These are phyloP conservation scores for Sequoia sempervirens DNA, from an alignment of 75 land plant species.

Conservation along the genomic window DNA sequence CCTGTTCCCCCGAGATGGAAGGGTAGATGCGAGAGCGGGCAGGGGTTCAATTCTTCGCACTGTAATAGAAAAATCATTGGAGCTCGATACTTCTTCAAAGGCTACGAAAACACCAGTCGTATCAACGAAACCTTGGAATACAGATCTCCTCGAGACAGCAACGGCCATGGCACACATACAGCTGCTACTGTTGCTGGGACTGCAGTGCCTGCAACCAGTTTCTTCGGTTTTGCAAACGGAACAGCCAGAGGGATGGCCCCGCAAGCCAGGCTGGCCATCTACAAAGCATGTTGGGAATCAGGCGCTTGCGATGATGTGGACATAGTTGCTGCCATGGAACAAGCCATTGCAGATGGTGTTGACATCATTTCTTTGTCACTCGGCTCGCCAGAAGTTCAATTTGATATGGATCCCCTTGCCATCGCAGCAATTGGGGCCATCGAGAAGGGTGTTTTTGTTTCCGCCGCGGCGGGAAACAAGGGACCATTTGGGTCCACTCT, in stretches of 20 bases:
- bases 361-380: conserved; percentile 62
- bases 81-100: conserved; percentile 32
- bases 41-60: conserved; percentile 21
- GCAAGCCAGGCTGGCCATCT: conserved; percentile 64
- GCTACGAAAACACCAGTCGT: conserved; percentile 24
- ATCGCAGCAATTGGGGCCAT: conserved; percentile 53
- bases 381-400: conserved; percentile 40
- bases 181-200: conserved; percentile 21
- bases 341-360: conserved; percentile 65
- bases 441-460: conserved; percentile 49
- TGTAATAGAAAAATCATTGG: conserved; percentile 45
- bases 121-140: conserved; percentile 11
- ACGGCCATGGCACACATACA: conserved; percentile 34
- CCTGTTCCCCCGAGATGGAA: conserved; percentile 21
- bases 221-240: conserved; percentile 58
- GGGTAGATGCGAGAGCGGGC: conserved; percentile 10
- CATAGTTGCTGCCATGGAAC: conserved; percentile 65
- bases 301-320: conserved; percentile 67
- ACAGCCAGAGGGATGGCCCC: conserved; percentile 80
- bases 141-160: neutral
- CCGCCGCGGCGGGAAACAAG: conserved; percentile 59
- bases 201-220: conserved; percentile 36
- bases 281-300: conserved; percentile 74
- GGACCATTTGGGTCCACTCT: conserved; percentile 49
- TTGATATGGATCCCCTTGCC: conserved; percentile 42